phyloP scores from a whole-genome alignment of 1,139 yeast genomes.

The Sugiyamaella neomexicana region DNA sequence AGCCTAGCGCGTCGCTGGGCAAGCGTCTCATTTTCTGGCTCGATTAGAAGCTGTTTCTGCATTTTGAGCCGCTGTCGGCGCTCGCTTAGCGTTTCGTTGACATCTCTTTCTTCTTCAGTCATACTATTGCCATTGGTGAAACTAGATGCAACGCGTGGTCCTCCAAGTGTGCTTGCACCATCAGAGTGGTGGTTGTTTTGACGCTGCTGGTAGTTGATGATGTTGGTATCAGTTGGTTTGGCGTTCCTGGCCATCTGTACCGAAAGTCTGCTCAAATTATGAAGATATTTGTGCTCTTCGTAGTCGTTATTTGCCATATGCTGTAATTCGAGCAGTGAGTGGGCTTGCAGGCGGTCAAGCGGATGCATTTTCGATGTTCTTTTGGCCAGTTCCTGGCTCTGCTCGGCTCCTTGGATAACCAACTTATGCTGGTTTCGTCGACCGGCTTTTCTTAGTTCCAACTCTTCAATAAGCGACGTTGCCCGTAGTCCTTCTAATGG shows the following conservation, averaged over 20 bases:
- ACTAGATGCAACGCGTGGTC: conserved; percentile 6
- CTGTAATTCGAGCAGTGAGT: conserved; percentile 39
- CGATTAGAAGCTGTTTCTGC: conserved; percentile 25
- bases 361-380: conserved; percentile 34
- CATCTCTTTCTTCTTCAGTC: conserved; percentile 18
- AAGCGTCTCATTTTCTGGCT: conserved; percentile 35
- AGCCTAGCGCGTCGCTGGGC: conserved; percentile 40
- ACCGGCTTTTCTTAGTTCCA: conserved; percentile 43
- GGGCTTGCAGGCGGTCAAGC: conserved; percentile 34
- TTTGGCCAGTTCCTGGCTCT: conserved; percentile 22
- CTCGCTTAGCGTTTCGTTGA: conserved; percentile 36
- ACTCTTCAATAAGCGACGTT: conserved; percentile 38
- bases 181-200: conserved; percentile 17
- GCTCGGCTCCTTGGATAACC: conserved; percentile 32
- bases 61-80: conserved; percentile 35
- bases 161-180: conserved; percentile 11
- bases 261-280: conserved; percentile 18
- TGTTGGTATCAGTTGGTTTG: conserved; percentile 19
- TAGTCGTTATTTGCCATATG: conserved; percentile 38
- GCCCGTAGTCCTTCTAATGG: conserved; percentile 23
- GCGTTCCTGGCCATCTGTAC: conserved; percentile 18
- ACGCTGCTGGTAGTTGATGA: conserved; percentile 16
- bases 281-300: conserved; percentile 31
- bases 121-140: neutral
- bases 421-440: conserved; percentile 33